Evolutionary conservation across 164 flowering plant species (phyloP).

Genomic region (Berberis vulgaris): DNA sequence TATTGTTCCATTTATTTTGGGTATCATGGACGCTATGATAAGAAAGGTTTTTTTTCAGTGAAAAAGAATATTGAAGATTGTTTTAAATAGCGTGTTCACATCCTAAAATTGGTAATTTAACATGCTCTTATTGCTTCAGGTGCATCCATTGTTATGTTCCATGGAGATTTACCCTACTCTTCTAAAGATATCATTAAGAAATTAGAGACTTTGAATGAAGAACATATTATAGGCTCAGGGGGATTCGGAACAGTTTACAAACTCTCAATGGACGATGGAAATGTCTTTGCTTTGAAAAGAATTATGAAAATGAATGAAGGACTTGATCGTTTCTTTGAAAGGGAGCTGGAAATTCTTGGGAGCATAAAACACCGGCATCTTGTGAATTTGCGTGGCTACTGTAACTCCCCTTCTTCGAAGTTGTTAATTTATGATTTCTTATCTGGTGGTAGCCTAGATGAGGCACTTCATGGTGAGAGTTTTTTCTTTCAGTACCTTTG

Average conservation of each 20-base stretch:
- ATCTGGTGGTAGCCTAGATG: conserved; percentile 93
- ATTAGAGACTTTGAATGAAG: conserved; percentile 72
- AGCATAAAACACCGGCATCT: conserved; percentile 88
- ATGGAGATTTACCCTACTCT: conserved; percentile 95
- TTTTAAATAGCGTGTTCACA: background rate
- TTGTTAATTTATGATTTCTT: conserved; percentile 84
- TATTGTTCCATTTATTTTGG: conserved; percentile 14
- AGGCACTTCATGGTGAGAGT: conserved; percentile 82
- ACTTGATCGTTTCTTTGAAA: conserved; percentile 88
- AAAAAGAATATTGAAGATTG: background rate
- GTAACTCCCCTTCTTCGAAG: conserved; percentile 92
- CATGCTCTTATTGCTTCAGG: conserved; percentile 43
- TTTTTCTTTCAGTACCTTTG: background rate
- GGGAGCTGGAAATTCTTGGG: conserved; percentile 98
- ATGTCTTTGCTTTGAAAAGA: conserved; percentile 83
- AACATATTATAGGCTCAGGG: conserved; percentile 83
- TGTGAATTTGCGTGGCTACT: conserved; percentile 92
- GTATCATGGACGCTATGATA: background rate
- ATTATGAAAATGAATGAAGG: conserved; percentile 81
- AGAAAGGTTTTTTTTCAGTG: background rate
- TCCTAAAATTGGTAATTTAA: background rate
- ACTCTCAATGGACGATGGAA: conserved; percentile 97
- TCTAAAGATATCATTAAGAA: conserved; percentile 91
- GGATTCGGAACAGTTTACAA: conserved; percentile 96
- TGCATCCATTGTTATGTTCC: conserved; percentile 95